These are phyloP conservation scores for Sechiopsis laciniata DNA, from an alignment of 306 rosid species.

Conservation along the genomic window DNA sequence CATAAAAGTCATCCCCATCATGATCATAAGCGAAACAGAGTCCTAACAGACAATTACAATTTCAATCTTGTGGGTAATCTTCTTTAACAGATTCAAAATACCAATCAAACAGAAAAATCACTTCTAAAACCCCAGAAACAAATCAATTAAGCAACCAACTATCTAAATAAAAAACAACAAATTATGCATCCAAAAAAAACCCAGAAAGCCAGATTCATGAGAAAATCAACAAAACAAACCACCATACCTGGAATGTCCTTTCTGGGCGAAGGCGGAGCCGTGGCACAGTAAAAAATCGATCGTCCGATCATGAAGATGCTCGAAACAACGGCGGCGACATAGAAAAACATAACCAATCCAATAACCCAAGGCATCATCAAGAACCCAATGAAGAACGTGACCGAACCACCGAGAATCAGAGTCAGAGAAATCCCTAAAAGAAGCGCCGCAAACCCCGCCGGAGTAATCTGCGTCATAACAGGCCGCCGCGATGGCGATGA, in stretches of 20 bases:
- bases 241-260: constrained; percentile 25
- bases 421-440: constrained; percentile 39
- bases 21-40: neutral
- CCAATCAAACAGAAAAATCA: neutral
- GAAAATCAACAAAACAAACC: neutral
- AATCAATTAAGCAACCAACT: neutral
- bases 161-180: neutral
- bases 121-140: neutral
- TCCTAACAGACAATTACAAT: neutral
- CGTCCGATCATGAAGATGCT: constrained; percentile 57
- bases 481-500: constrained; percentile 1
- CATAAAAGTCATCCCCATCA: neutral
- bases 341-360: constrained; percentile 69
- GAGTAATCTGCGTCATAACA: constrained; percentile 9
- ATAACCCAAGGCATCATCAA: constrained; percentile 89
- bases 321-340: constrained; percentile 65
- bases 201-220: neutral
- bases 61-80: neutral
- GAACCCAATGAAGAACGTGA: constrained; percentile 86
- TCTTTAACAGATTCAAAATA: neutral
- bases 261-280: constrained; percentile 32
- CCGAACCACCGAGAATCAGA: constrained; percentile 86
- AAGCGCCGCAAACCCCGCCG: constrained; percentile 39
- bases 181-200: neutral
- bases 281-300: constrained; percentile 53